A percentile compares a stretch with the other conserved stretches of the same genome.
These are phyloP conservation scores for Fusarium tricinctum DNA, from an alignment of 2,329 filamentous ascomycete genomes.

Conservation along the genomic window DNA sequence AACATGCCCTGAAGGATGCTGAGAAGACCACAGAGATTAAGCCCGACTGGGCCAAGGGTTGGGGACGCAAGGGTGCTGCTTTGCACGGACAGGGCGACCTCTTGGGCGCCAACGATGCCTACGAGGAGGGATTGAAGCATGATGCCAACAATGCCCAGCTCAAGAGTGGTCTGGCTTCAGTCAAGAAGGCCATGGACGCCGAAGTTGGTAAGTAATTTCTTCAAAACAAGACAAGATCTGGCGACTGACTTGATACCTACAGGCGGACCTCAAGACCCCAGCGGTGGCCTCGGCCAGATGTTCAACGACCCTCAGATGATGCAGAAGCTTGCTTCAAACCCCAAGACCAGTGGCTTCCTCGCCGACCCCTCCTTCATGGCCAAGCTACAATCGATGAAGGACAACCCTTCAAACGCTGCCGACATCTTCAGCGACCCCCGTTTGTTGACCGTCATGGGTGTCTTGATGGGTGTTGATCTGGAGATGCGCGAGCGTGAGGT, in stretches of 20 bases:
- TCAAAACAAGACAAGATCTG: background rate
- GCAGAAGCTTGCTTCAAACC: constrained; percentile 91
- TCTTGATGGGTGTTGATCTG: constrained; percentile 95
- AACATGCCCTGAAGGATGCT: constrained; percentile 87
- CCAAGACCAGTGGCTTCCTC: constrained; percentile 88
- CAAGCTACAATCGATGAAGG: constrained; percentile 85
- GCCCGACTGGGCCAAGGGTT: constrained; percentile 98
- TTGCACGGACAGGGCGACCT: constrained; percentile 90
- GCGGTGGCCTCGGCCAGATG: constrained; percentile 86
- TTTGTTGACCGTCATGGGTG: constrained; percentile 94
- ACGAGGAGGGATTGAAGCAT: constrained; percentile 92
- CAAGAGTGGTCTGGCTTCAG: constrained; percentile 86
- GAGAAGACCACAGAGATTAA: constrained; percentile 95
- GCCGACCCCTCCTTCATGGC: constrained; percentile 89
- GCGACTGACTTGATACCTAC: constrained; percentile 16
- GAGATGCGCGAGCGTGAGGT: constrained; percentile 58
- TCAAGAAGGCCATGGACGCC: constrained; percentile 87
- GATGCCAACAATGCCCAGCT: constrained; percentile 93
- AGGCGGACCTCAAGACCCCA: constrained; percentile 68
- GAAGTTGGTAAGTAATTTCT: constrained; percentile 54
- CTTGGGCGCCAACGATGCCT: constrained; percentile 87
- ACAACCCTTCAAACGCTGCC: constrained; percentile 83
- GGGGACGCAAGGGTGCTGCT: constrained; percentile 92
- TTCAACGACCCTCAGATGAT: constrained; percentile 94
- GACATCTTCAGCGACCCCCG: constrained; percentile 89